Percentiles rank a stretch among this genome's conserved stretches.
These are phyloP conservation scores for Starmerella khaoyaiensis DNA, from an alignment of 805 yeast genomes.

Conservation along the genomic window DNA sequence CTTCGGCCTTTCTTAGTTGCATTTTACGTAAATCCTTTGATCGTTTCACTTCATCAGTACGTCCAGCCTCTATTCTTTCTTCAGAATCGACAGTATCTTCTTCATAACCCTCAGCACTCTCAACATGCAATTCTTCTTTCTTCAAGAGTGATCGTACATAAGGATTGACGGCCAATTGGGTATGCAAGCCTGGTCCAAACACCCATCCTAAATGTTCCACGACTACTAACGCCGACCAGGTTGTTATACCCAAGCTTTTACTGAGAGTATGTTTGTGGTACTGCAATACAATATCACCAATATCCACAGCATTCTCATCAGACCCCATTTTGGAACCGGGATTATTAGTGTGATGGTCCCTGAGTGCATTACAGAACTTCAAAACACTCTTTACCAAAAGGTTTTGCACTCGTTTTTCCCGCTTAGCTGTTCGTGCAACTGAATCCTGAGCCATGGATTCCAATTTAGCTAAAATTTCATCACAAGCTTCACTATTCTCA, in stretches of 20 bases:
- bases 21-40: constrained; percentile 13
- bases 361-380: constrained; percentile 33
- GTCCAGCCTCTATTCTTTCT: background rate
- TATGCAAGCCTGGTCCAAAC: constrained; percentile 28
- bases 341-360: too few species aligned
- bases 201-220: constrained; percentile 29
- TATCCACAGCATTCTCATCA: constrained; percentile 1
- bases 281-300: constrained; percentile 12
- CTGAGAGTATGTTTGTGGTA: constrained; percentile 14
- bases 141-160: constrained; percentile 19
- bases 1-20: constrained; percentile 17
- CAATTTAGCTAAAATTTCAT: constrained; percentile 31
- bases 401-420: constrained; percentile 47
- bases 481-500: constrained; percentile 24
- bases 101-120: constrained; percentile 3
- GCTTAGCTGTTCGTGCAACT: constrained; percentile 45
- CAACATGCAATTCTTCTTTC: constrained; percentile 17
- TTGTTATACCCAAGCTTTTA: constrained; percentile 22
- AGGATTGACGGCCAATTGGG: constrained; percentile 28
- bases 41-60: constrained; percentile 5
- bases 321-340: constrained; percentile 20
- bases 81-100: constrained; percentile 4
- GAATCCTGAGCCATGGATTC: constrained; percentile 36
- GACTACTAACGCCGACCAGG: constrained; percentile 28
- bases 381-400: constrained; percentile 47